These are phyloP conservation scores for Candida xiaguanensis DNA, from an alignment of 805 yeast species.

Conservation along the genomic window DNA sequence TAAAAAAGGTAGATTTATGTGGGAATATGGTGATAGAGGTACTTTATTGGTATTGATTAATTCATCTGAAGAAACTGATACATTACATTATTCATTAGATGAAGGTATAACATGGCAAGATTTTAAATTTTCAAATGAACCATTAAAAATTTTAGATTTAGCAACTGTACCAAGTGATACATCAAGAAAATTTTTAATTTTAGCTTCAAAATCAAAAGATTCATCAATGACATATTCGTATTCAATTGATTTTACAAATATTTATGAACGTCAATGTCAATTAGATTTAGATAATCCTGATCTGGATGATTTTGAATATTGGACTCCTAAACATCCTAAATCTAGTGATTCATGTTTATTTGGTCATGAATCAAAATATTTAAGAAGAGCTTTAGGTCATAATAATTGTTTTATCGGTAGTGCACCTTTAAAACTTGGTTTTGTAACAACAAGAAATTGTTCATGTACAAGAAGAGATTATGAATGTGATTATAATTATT, in stretches of 20 bases:
- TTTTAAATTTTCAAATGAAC: slow-evolving; percentile 55
- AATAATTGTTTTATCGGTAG: slow-evolving; percentile 69
- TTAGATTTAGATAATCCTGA: slow-evolving; percentile 40
- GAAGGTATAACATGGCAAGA: slow-evolving; percentile 77
- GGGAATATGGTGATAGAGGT: slow-evolving; percentile 98
- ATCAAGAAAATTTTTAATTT: slow-evolving; percentile 70
- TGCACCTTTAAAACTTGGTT: slow-evolving; percentile 54
- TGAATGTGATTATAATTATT: slow-evolving; percentile 91
- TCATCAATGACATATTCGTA: slow-evolving; percentile 40
- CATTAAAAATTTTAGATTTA: slow-evolving; percentile 61
- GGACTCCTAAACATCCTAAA: slow-evolving; percentile 39
- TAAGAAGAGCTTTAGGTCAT: slow-evolving; percentile 42
- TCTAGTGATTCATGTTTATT: slow-evolving; percentile 37
- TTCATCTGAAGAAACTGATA: slow-evolving; percentile 54
- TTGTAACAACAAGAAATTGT: slow-evolving; percentile 61
- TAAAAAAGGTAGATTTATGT: slow-evolving; percentile 68
- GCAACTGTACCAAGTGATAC: slow-evolving; percentile 91
- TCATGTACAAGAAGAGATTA: slow-evolving; percentile 81
- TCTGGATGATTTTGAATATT: slow-evolving; percentile 38
- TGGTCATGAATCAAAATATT: slow-evolving; percentile 40
- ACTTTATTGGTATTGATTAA: slow-evolving; percentile 74
- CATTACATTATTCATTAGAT: slow-evolving; percentile 64
- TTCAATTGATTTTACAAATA: slow-evolving; percentile 35
- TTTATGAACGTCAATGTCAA: slow-evolving; percentile 37
- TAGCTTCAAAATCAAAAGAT: slow-evolving; percentile 42